phyloP scores from a whole-genome alignment of 805 yeast genomes.

The Saccharomyces jurei region DNA sequence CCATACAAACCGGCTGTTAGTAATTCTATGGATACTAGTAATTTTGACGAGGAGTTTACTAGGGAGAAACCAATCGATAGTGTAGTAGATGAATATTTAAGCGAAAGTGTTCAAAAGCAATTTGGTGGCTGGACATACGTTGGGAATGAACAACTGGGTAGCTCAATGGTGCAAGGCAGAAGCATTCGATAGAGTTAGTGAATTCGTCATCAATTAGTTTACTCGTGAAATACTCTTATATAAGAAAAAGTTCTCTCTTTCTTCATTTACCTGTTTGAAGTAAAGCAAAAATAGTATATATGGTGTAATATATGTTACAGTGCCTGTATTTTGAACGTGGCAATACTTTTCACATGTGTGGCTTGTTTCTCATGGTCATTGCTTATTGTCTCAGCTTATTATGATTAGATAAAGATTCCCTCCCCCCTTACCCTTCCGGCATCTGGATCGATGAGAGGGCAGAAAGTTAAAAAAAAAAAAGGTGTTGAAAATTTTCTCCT shows the following conservation, averaged over 20 bases:
- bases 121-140: slow-evolving; percentile 99
- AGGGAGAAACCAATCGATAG: slow-evolving; percentile 90
- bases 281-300: not conserved
- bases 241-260: not conserved
- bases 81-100: slow-evolving; percentile 84
- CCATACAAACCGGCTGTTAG: slow-evolving; percentile 91
- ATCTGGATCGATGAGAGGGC: not conserved
- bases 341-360: not conserved
- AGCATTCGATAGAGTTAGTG: slow-evolving; percentile 17
- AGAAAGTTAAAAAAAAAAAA: not conserved
- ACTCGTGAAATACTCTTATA: not conserved
- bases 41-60: slow-evolving; percentile 88
- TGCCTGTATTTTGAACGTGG: not conserved
- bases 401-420: not conserved
- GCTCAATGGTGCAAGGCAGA: slow-evolving; percentile 29
- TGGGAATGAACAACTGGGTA: slow-evolving; percentile 47
- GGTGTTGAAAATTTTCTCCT: not conserved
- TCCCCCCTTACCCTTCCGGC: not conserved
- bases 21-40: slow-evolving; percentile 80
- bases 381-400: not conserved
- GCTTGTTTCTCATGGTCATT: not conserved
- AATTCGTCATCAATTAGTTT: not conserved
- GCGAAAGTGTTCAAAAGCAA: slow-evolving; percentile 93
- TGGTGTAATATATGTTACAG: not conserved
- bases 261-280: not conserved